Evolutionary conservation across 306 rosid genomes (phyloP), one percentile per base, ranked within the genome.

Genomic region (Luffa acutangula): DNA sequence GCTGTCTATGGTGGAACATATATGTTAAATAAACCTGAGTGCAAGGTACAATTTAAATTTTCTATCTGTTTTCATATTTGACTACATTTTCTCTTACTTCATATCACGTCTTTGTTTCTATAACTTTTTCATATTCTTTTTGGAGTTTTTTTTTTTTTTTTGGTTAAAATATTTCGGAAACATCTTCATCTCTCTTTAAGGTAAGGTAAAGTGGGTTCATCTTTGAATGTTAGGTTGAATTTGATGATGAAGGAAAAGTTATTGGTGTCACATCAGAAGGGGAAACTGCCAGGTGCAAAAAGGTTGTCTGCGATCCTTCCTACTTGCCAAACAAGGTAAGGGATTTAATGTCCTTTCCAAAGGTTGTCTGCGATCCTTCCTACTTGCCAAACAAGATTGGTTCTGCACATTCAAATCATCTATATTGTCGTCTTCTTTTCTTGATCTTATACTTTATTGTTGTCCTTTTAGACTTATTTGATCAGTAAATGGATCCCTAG

Each of bases 1-100:
- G 98, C 98, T 66, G 98, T 94, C 76, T 94, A 94, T 82, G 98
- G 98, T 81, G 98, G 98, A 76, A 95, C 98, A 69, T 92, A 91
- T 82, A 95, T 95, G 98, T 87, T 95, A 86, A 95, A 92, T 66
- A 95, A 95, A 83, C 98, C 98, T 72, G 97, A 95, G 82, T 95
- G 98, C 89, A 92, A 91, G 98, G 98, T 95, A 86, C 75, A 60
- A 34, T 75, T 52, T 52, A 36, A 51, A 51, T 52, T 52, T 53
- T 36, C 43, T 80, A 21, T 33, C 41, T 81, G 43, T 57, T 74
- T 21, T 71, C 46, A 41, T 18, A 4, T 63, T 33, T 36, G 60
- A 37, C 71, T 52, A 18, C 9, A 75, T 53, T 34, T 73, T 34
- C 43, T 33, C 31, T 42, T 17, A 25, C 31, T 41, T 45, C 17